A percentile compares a stretch with the other conserved stretches of the same genome.
Evolutionary conservation across 2,329 filamentous ascomycete species (phyloP).

Genomic region (Ascomycota sp.): DNA sequence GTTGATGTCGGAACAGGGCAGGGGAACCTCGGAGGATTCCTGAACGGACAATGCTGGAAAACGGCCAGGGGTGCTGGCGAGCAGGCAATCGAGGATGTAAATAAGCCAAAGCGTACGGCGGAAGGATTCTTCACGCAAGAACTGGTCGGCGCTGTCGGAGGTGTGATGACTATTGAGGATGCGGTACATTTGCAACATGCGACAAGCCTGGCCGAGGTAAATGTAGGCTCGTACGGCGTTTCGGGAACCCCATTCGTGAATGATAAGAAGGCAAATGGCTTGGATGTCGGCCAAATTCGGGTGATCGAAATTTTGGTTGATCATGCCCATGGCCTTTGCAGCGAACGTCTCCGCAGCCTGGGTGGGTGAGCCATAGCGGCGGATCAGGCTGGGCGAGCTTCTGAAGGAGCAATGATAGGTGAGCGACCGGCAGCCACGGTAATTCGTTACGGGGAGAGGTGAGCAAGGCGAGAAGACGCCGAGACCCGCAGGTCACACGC

Average conservation of each 20-base stretch:
- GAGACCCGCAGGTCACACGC: too few relatives aligned
- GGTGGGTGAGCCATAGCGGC: constrained; percentile 35
- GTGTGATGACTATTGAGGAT: constrained; percentile 34
- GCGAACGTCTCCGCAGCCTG: constrained; percentile 38
- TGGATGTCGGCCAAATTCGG: constrained; percentile 40
- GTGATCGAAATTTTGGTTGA: constrained; percentile 38
- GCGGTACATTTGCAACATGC: constrained; percentile 44
- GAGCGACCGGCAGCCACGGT: too few relatives aligned
- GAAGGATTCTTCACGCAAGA: constrained; percentile 39
- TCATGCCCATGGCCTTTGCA: constrained; percentile 32
- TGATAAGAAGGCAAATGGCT: constrained; percentile 37
- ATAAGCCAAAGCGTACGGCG: constrained; percentile 41
- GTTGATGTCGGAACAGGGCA: constrained; percentile 41
- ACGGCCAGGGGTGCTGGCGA: constrained; percentile 40
- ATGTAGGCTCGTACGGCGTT: constrained; percentile 43
- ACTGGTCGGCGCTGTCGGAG: constrained; percentile 31
- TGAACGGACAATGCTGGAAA: constrained; percentile 33
- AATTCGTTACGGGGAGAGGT: too few relatives aligned
- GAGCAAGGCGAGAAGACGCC: too few relatives aligned
- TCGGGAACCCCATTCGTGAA: constrained; percentile 41
- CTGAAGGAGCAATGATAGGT: constrained; percentile 17
- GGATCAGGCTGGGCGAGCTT: constrained; percentile 34
- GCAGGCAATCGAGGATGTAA: constrained; percentile 40
- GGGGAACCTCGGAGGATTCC: constrained; percentile 32
- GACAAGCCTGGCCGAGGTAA: constrained; percentile 40